Percentiles rank a stretch among this genome's conserved stretches.
phyloP scores from a whole-genome alignment of 345 rosid genomes.

The Bretschneidera sinensis region DNA sequence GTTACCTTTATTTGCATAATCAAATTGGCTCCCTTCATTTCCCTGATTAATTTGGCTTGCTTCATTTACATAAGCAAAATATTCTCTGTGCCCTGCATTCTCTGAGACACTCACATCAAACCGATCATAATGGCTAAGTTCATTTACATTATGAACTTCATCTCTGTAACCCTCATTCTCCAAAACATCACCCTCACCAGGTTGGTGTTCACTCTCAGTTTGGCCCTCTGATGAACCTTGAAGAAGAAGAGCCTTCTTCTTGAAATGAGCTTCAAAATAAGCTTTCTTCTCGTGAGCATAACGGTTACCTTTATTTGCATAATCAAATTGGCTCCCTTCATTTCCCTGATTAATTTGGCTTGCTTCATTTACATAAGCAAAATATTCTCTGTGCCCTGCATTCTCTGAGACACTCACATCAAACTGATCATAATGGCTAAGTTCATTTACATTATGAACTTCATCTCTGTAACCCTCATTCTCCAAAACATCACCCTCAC shows the following conservation, averaged over 20 bases:
- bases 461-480: conserved; percentile 25
- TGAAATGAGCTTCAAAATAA: conserved; percentile 83
- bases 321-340: conserved; percentile 23
- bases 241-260: conserved; percentile 52
- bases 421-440: conserved; percentile 15
- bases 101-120: conserved; percentile 28
- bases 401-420: conserved; percentile 16
- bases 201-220: conserved; percentile 27
- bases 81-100: too few species aligned
- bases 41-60: conserved; percentile 13
- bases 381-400: conserved; percentile 12
- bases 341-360: conserved; percentile 10
- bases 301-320: conserved; percentile 10
- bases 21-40: conserved; percentile 22
- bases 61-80: conserved; percentile 15
- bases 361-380: conserved; percentile 16
- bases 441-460: conserved; percentile 22
- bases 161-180: conserved; percentile 23
- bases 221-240: conserved; percentile 44
- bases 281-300: conserved; percentile 85
- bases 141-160: too few species aligned
- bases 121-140: too few species aligned
- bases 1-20: conserved; percentile 9
- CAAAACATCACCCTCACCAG: conserved; percentile 21
- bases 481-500: conserved; percentile 25